Evolutionary conservation across 306 rosid genomes (phyloP), one percentile per base, ranked within the genome.

Genomic region (Parietaria judaica): DNA sequence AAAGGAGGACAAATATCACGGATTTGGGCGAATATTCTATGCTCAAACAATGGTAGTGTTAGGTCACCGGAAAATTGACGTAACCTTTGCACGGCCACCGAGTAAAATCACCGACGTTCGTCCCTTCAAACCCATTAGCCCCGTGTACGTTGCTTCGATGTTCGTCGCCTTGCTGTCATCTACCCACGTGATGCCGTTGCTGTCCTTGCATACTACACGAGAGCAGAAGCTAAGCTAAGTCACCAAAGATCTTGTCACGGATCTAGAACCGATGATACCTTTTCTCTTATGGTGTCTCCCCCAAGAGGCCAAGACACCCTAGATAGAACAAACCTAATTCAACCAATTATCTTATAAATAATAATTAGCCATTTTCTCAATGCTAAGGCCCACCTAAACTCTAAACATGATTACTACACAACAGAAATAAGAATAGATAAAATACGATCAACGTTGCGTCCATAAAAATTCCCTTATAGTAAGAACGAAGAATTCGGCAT

Each of bases 161-260:
- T 67, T 73, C 10, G 73, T 73, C 44, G 78, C 73, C 56, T 73
- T 73, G 51, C 73, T 67, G 65, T 73, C 73, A 51, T 73, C 68
- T 8, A 73, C 69, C 78, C 78, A 73, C 9, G 68, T 62, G n/a
- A 67, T 17, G 51, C 73, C 65, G 10, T 35, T 36, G 52, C 53
- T 35, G 67, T 67, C 69, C 55, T 52, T 67, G 65, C 53, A 53
- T 46, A 73, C 69, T 67, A 61, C 68, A 62, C 17, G 56, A 51
- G 12, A 31, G 56, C 60, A 45, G 14, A 16, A 53, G 61, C 51
- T 34, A 49, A 72, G 50, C 46, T 60, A 10, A 51, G 38, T 31
- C 46, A 35, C 43, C 31, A 23, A 23, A 23, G 31, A 39, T 4
- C 53, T 47, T 9, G 8, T 63, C 35, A 23, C 31, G 31, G 17